These are phyloP conservation scores for Orbilia blumenaviensis DNA, from an alignment of 2,329 filamentous ascomycete genomes.

Conservation along the genomic window DNA sequence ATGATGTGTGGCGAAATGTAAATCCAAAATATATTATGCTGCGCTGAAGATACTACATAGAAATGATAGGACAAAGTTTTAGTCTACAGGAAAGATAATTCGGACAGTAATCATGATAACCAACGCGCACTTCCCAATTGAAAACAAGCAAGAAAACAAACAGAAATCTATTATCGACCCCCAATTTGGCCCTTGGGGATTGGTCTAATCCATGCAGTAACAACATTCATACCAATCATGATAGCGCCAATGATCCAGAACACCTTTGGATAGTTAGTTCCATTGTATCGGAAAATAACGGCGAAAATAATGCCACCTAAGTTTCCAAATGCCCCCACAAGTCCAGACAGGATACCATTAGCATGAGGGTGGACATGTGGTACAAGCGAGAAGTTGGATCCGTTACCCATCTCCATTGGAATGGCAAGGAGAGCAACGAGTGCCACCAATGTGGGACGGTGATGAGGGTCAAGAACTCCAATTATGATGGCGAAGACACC, in stretches of 20 bases:
- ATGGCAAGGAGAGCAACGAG: conserved; percentile 79
- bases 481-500: conserved; percentile 72
- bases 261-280: conserved; percentile 72
- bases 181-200: conserved; percentile 68
- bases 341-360: conserved; percentile 79
- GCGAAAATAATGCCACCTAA: conserved; percentile 86
- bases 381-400: conserved; percentile 84
- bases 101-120: not conserved
- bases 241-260: conserved; percentile 87
- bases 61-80: not conserved
- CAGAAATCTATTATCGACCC: conserved; percentile 60
- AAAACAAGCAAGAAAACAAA: not conserved
- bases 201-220: conserved; percentile 71
- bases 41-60: not conserved
- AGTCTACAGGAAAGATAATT: not conserved
- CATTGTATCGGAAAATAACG: conserved; percentile 80
- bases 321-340: conserved; percentile 82
- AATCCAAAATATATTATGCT: conserved; percentile 4
- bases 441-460: conserved; percentile 74
- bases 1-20: not conserved
- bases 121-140: not conserved
- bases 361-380: conserved; percentile 85
- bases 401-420: conserved; percentile 85
- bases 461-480: conserved; percentile 71
- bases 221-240: conserved; percentile 74